Evolutionary conservation across 768 basidiomycete species (phyloP).

Genomic region (Naematelia encephala): DNA sequence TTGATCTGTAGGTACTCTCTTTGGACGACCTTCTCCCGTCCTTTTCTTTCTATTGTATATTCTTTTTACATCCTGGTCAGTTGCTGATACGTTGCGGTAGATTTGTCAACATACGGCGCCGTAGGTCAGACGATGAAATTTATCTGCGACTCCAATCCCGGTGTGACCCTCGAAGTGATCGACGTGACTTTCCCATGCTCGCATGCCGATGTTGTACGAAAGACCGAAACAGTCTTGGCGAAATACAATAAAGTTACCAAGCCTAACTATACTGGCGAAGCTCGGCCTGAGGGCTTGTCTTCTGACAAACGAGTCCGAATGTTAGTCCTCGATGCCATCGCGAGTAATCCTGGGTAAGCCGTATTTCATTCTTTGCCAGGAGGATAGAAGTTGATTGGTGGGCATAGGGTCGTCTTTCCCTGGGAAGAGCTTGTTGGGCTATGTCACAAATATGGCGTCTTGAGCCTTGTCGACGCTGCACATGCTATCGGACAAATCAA

Average conservation of each 20-base stretch:
- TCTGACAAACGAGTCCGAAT: constrained; percentile 56
- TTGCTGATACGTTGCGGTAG: constrained; percentile 44
- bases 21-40: not conserved
- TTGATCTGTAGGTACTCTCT: constrained; percentile 55
- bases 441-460: constrained; percentile 63
- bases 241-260: constrained; percentile 34
- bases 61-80: not conserved
- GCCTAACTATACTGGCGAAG: constrained; percentile 39
- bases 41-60: constrained; percentile 1
- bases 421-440: constrained; percentile 68
- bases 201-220: constrained; percentile 58
- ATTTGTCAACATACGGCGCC: constrained; percentile 61
- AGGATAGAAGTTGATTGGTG: constrained; percentile 2
- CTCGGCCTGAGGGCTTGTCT: constrained; percentile 29
- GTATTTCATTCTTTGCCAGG: not conserved
- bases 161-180: constrained; percentile 59
- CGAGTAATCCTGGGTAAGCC: constrained; percentile 58
- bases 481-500: constrained; percentile 70
- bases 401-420: constrained; percentile 57
- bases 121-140: constrained; percentile 58
- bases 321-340: constrained; percentile 67
- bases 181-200: constrained; percentile 60
- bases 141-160: constrained; percentile 59
- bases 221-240: constrained; percentile 33
- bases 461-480: constrained; percentile 73